Evolutionary conservation across 2,329 filamentous ascomycete species (phyloP).

Genomic region (Sclerotinia glacialis): DNA sequence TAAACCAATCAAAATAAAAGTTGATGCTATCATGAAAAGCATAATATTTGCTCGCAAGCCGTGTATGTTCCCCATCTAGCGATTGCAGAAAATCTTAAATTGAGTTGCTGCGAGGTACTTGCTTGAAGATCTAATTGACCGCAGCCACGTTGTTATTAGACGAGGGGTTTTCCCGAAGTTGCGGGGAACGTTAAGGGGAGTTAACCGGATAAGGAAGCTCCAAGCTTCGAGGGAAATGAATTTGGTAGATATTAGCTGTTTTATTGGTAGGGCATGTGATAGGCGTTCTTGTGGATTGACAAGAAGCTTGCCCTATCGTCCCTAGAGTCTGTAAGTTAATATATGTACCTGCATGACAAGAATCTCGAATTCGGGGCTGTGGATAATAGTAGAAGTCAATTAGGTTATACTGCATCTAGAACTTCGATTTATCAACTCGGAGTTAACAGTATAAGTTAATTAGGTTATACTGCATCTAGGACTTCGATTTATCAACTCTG

Average conservation of each 20-base stretch:
- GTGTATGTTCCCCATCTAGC: not conserved
- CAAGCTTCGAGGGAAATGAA: not conserved
- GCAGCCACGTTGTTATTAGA: not conserved
- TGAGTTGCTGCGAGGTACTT: not conserved
- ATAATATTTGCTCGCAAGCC: not conserved
- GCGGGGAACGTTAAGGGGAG: not conserved
- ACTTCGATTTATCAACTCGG: too few species aligned
- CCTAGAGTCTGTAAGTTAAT: too few species aligned
- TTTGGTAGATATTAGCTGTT: not conserved
- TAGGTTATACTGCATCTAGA: too few species aligned
- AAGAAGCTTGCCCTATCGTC: not conserved
- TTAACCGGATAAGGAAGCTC: not conserved
- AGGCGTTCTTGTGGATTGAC: not conserved
- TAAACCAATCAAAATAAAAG: too few species aligned
- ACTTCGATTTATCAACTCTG: too few species aligned
- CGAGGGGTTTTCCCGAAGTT: not conserved
- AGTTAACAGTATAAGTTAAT: too few species aligned
- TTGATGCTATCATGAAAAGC: too few species aligned
- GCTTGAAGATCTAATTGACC: conserved; percentile 4
- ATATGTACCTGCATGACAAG: not conserved
- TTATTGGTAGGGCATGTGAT: conserved; percentile 1
- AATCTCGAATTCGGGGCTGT: not conserved
- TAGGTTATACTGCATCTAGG: too few species aligned
- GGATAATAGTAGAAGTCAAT: too few species aligned
- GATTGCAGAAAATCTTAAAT: not conserved